Percentiles rank a stretch among this genome's conserved stretches.
phyloP scores from a whole-genome alignment of 352 stramenopile genomes.

The Globisporangium nagaii region DNA sequence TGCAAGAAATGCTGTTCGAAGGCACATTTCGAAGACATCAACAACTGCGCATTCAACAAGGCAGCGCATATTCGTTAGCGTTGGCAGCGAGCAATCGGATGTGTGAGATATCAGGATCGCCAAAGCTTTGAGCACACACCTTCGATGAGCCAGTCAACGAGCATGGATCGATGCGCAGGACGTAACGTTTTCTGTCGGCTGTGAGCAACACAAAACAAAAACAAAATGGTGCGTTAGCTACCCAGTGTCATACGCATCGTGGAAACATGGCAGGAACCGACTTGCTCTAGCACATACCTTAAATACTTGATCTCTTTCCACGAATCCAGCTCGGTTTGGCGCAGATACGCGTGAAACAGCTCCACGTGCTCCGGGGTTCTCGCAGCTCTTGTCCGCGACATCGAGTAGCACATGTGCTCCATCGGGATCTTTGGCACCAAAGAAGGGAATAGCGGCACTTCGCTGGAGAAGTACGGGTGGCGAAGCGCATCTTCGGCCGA shows the following conservation, averaged over 20 bases:
- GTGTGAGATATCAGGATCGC: no score
- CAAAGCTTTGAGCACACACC: no score
- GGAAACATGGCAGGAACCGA: no score
- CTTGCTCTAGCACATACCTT: conserved; percentile 37
- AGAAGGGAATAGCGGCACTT: conserved; percentile 28
- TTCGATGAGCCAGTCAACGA: conserved; percentile 92
- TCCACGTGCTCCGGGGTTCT: conserved; percentile 68
- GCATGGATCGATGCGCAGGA: conserved; percentile 85
- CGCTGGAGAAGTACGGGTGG: conserved; percentile 73
- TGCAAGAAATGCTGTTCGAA: conserved; percentile 86
- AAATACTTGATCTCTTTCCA: conserved; percentile 87
- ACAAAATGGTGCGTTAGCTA: not conserved
- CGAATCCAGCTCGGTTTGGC: conserved; percentile 70
- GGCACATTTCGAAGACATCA: conserved; percentile 91
- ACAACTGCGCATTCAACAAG: conserved; percentile 51
- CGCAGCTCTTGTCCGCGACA: conserved; percentile 36
- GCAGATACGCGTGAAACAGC: conserved; percentile 75
- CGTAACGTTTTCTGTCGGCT: conserved; percentile 79
- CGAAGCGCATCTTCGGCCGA: conserved; percentile 75
- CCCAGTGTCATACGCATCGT: not conserved
- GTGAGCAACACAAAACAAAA: not conserved
- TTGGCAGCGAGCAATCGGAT: no score
- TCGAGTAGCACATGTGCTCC: conserved; percentile 68
- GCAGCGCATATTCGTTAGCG: not conserved
- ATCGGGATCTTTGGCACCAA: conserved; percentile 71